A percentile compares a stretch with the other conserved stretches of the same genome.
These are phyloP conservation scores for Penicillium ochrochloron DNA, from an alignment of 495 filamentous ascomycete species.

Conservation along the genomic window DNA sequence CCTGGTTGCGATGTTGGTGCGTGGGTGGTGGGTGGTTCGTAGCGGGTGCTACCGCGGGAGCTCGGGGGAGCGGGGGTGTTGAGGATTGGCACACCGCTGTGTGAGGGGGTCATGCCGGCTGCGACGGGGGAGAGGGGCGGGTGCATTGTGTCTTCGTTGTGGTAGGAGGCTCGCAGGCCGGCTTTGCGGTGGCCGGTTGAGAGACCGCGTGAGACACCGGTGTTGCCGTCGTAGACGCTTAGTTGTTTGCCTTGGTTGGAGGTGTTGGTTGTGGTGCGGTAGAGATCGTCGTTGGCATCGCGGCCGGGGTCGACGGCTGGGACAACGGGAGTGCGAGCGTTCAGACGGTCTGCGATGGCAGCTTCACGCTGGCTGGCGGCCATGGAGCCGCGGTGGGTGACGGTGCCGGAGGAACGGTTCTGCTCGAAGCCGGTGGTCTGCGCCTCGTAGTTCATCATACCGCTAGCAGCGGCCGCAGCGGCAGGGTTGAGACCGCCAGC, in stretches of 20 bases:
- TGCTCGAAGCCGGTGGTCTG: conserved; percentile 32
- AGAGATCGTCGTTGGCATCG: conserved; percentile 31
- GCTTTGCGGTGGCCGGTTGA: conserved; percentile 50
- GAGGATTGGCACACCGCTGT: conserved; percentile 34
- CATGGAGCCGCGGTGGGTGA: conserved; percentile 39
- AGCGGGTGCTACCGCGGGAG: conserved; percentile 31
- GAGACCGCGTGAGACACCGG: conserved; percentile 38
- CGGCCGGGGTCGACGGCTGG: conserved; percentile 45
- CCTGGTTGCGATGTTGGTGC: conserved; percentile 6
- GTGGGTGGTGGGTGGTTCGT: conserved; percentile 24
- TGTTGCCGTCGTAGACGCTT: conserved; percentile 29
- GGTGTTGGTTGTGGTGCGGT: conserved; percentile 36
- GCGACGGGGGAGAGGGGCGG: conserved; percentile 28
- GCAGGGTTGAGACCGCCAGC: conserved; percentile 20
- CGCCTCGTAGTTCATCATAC: conserved; percentile 6
- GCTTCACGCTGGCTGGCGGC: conserved; percentile 43
- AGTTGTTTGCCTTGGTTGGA: conserved; percentile 31
- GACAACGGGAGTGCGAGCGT: conserved; percentile 44
- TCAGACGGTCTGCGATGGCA: conserved; percentile 48
- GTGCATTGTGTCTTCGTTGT: conserved; percentile 14
- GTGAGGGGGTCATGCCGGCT: conserved; percentile 31
- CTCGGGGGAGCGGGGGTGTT: conserved; percentile 29
- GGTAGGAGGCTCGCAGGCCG: conserved; percentile 28
- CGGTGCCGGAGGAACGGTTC: conserved; percentile 32
- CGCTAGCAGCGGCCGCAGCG: conserved; percentile 8